Evolutionary conservation across 108 stramenopile genomes (phyloP).

Genomic region (Skeletonema tropicum): DNA sequence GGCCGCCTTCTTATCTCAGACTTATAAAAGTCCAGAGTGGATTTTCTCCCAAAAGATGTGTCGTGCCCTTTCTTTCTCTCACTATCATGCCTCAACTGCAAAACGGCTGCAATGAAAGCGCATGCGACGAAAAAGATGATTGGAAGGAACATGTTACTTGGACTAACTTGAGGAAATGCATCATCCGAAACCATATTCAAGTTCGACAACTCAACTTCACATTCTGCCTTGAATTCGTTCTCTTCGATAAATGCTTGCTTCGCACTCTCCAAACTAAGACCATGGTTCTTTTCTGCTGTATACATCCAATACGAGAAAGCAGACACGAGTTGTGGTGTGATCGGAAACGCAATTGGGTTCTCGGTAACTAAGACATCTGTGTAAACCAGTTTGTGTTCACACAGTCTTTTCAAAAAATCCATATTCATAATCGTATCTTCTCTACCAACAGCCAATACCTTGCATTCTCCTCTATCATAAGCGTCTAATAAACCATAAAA

Average conservation of each 20-base stretch:
- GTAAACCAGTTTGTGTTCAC: slow-evolving; percentile 16
- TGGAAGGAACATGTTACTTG: too few relatives aligned
- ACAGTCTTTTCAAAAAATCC: slow-evolving; percentile 7
- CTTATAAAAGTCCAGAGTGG: background rate
- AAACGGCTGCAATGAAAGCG: background rate
- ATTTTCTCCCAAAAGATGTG: background rate
- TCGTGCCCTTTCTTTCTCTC: background rate
- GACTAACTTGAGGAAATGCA: slow-evolving; percentile 19
- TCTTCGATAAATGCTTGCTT: too few relatives aligned
- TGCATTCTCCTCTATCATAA: slow-evolving; percentile 23
- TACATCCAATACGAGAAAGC: too few relatives aligned
- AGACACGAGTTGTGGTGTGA: slow-evolving; percentile 15
- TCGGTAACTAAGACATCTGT: slow-evolving; percentile 22
- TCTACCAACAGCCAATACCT: slow-evolving; percentile 19
- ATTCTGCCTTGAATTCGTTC: background rate
- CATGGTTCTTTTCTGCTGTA: too few relatives aligned
- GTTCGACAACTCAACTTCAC: slow-evolving; percentile 20
- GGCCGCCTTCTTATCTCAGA: too few relatives aligned
- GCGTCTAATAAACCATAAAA: slow-evolving; percentile 24
- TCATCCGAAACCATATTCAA: background rate
- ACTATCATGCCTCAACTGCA: background rate
- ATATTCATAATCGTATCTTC: slow-evolving; percentile 14
- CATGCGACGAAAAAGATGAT: too few relatives aligned
- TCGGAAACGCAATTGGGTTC: slow-evolving; percentile 31
- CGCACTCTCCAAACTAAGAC: too few relatives aligned